A percentile compares a stretch with the other conserved stretches of the same genome.
Conservation (phyloP, 2,329 filamentous ascomycete genomes). For the Pestalotiopsis fici region DNA sequence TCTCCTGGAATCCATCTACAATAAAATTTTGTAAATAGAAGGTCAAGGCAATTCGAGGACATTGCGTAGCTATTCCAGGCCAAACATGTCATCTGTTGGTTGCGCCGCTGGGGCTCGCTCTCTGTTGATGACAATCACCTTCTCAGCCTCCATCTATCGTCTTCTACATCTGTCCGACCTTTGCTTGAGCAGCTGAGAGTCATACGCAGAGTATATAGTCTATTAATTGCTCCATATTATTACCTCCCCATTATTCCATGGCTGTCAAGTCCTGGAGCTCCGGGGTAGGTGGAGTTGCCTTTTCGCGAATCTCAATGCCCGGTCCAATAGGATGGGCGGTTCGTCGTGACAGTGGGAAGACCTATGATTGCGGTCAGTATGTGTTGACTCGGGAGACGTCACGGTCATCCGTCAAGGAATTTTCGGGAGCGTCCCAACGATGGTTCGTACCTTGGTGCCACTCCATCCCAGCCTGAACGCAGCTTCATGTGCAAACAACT, state of each 20-base stretch:
- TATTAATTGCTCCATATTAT: not conserved
- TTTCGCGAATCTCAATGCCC: slow-evolving; percentile 77
- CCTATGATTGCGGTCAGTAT: slow-evolving; percentile 34
- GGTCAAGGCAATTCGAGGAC: no score
- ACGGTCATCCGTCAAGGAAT: no score
- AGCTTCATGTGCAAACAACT: slow-evolving; percentile 93
- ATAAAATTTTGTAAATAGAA: no score
- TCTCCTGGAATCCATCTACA: no score
- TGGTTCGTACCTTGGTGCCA: slow-evolving; percentile 76
- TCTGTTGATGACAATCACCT: no score
- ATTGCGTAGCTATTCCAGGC: no score
- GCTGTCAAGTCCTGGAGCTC: slow-evolving; percentile 68
- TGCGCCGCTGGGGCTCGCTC: no score
- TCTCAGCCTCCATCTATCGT: no score
- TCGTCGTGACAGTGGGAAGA: slow-evolving; percentile 62
- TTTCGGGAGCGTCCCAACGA: not conserved
- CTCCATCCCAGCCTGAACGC: slow-evolving; percentile 93
- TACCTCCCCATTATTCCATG: slow-evolving; percentile 56
- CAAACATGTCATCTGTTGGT: no score
- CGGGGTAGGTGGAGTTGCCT: slow-evolving; percentile 57
- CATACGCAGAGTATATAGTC: not conserved
- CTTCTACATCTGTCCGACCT: no score
- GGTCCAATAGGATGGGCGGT: slow-evolving; percentile 71
- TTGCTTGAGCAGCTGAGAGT: not conserved
- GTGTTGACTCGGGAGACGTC: no score